phyloP scores from a whole-genome alignment of 192 early-diverging fungal genomes.

The Coemansia sp. region DNA sequence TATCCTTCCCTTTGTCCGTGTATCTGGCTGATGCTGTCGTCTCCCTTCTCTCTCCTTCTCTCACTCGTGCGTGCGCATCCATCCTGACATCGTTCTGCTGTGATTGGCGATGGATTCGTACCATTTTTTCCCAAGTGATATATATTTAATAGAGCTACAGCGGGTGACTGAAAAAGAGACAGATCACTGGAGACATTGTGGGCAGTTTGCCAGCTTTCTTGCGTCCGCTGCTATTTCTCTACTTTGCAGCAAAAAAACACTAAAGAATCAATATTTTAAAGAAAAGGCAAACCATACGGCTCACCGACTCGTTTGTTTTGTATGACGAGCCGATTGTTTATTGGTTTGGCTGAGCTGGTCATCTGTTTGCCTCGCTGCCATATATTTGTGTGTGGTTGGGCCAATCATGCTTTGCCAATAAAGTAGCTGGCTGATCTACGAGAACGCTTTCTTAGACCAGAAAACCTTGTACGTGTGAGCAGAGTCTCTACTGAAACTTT shows the following conservation, averaged over 20 bases:
- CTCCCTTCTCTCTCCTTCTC: not conserved
- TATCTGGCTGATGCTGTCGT: no score
- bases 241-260: not conserved
- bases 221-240: not conserved
- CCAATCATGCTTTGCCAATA: no score
- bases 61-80: constrained; percentile 2
- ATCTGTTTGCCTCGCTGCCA: no score
- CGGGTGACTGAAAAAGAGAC: constrained; percentile 31
- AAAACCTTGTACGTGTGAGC: no score
- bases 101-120: constrained; percentile 23
- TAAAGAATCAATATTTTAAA: not conserved
- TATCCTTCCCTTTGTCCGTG: not conserved
- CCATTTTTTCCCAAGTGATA: constrained; percentile 33
- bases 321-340: no score
- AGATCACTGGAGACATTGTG: constrained; percentile 2
- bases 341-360: no score
- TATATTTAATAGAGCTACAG: constrained; percentile 18
- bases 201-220: not conserved
- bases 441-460: no score
- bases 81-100: not conserved
- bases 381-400: no score
- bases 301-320: not conserved
- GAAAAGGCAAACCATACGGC: not conserved
- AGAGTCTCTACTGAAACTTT: no score
- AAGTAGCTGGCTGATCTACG: no score